phyloP scores from a whole-genome alignment of 129 eudicot genomes.

The Pseudognaphalium luteoalbum region DNA sequence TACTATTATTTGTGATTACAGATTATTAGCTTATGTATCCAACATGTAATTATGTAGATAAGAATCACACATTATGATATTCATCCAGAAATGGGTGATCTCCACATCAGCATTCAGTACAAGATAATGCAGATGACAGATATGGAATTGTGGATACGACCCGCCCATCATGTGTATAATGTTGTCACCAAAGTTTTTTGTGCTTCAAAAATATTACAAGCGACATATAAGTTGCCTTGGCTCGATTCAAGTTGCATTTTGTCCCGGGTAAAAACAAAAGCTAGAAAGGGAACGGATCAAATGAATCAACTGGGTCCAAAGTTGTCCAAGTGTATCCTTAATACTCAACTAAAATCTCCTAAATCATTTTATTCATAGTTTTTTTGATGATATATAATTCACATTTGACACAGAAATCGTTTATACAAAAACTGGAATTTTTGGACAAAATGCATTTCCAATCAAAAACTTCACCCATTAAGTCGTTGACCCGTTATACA shows the following conservation, averaged over 20 bases:
- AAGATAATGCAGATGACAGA: not conserved
- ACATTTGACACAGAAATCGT: not conserved
- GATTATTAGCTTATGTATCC: not conserved
- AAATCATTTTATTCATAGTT: not conserved
- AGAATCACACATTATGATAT: not conserved
- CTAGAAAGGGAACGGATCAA: not conserved
- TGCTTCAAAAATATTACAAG: not conserved
- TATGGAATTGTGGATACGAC: not conserved
- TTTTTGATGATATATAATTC: not conserved
- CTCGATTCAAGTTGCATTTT: not conserved
- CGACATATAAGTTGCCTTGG: not conserved
- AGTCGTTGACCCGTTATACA: not conserved
- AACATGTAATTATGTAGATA: not conserved
- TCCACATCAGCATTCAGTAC: not conserved
- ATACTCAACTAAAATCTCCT: not conserved
- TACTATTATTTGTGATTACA: not conserved
- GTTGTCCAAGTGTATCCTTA: not conserved
- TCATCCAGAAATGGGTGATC: not conserved
- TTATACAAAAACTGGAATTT: not conserved
- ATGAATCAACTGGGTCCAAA: not conserved
- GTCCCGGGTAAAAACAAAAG: not conserved
- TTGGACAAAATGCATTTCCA: constrained; percentile 4
- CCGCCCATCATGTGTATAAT: not conserved
- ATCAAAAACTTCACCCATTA: not conserved
- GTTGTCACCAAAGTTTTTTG: not conserved